Evolutionary conservation across 805 yeast species (phyloP).

Genomic region (Kuraishia hungarica): DNA sequence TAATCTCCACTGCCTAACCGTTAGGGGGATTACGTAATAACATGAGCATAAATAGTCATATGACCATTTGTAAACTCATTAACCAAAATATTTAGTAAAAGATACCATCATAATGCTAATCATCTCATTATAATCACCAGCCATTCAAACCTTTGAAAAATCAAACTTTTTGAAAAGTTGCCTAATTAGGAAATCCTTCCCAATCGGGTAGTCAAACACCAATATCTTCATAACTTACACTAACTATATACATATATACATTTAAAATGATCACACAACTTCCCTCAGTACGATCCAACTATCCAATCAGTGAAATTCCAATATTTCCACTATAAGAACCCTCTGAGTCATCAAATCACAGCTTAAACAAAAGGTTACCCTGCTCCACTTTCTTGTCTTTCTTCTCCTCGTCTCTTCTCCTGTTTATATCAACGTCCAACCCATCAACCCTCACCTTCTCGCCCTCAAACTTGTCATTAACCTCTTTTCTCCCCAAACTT

Average conservation of each 20-base stretch:
- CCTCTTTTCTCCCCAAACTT: conserved; percentile 4
- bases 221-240: too few species aligned
- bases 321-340: neutral
- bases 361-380: neutral
- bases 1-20: too few species aligned
- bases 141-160: too few species aligned
- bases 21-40: too few species aligned
- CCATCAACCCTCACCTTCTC: conserved; percentile 11
- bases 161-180: neutral
- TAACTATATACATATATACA: too few species aligned
- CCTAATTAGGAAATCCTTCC: neutral
- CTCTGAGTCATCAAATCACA: neutral
- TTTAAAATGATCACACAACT: neutral
- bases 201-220: neutral
- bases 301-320: too few species aligned
- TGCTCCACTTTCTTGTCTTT: neutral
- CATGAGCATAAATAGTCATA: too few species aligned
- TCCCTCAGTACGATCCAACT: too few species aligned
- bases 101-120: too few species aligned
- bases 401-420: neutral
- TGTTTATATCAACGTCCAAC: conserved; percentile 2
- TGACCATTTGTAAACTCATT: too few species aligned
- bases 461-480: conserved; percentile 3
- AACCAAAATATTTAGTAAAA: too few species aligned
- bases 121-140: too few species aligned